Percentiles rank a stretch among this genome's conserved stretches.
Evolutionary conservation across 176 grass and related monocot genomes (phyloP).

Genomic region (Paspalum notatum): DNA sequence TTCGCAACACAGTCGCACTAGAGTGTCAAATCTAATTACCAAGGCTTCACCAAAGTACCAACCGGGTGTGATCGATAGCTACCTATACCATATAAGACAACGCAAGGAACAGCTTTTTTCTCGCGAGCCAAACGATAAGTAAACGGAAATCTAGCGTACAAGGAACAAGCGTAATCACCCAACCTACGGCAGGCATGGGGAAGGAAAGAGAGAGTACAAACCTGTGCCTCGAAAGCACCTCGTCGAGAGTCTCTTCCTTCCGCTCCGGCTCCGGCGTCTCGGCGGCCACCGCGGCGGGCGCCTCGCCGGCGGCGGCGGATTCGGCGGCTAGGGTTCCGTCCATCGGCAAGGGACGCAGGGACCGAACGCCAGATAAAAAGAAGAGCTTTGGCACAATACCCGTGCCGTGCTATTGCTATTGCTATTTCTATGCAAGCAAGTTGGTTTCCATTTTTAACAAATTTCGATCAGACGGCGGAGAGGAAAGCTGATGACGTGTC

Average conservation of each 20-base stretch:
- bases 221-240: constrained; percentile 81
- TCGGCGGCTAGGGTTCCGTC: constrained; percentile 61
- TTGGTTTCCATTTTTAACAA: background rate
- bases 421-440: background rate
- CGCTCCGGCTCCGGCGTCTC: background rate
- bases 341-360: constrained; percentile 28
- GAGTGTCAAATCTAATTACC: background rate
- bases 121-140: background rate
- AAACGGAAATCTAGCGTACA: background rate
- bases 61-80: too few relatives aligned
- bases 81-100: too few relatives aligned
- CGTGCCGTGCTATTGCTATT: background rate
- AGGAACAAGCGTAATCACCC: background rate
- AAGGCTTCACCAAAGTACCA: background rate
- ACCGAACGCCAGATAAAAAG: background rate
- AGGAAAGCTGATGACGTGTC: background rate
- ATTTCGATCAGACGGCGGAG: constrained; percentile 20
- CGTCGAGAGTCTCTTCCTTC: constrained; percentile 60
- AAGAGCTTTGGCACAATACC: background rate
- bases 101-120: too few relatives aligned
- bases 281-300: background rate
- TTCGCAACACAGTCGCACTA: background rate
- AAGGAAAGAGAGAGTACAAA: constrained; percentile 21
- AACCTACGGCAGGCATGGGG: constrained; percentile 19
- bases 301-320: constrained; percentile 8